These are phyloP conservation scores for Glebionis coronaria DNA, from an alignment of 129 eudicot species.

Conservation along the genomic window DNA sequence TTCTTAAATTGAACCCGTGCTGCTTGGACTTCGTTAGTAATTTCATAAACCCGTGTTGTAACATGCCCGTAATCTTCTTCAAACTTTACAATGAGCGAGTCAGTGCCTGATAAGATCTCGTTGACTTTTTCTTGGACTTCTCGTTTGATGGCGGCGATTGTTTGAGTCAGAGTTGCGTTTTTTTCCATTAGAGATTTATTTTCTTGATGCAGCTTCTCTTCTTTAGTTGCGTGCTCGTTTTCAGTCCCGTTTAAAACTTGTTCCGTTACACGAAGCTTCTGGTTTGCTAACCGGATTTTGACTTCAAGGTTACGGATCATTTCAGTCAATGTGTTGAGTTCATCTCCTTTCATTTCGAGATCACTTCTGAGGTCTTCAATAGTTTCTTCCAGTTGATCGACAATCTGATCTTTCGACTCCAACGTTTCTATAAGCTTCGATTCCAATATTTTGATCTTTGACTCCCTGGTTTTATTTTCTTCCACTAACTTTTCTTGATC, in stretches of 20 bases:
- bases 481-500: slow-evolving; percentile 36
- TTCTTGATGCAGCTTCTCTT: slow-evolving; percentile 55
- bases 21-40: slow-evolving; percentile 54
- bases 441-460: slow-evolving; percentile 34
- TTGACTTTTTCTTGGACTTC: slow-evolving; percentile 51
- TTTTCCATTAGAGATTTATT: slow-evolving; percentile 51
- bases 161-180: slow-evolving; percentile 35
- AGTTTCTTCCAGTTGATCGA: slow-evolving; percentile 49
- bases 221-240: slow-evolving; percentile 43
- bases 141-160: slow-evolving; percentile 33
- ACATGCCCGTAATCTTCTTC: slow-evolving; percentile 78
- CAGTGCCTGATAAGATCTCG: slow-evolving; percentile 42
- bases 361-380: slow-evolving; percentile 75
- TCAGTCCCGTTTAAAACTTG: slow-evolving; percentile 69
- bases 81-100: slow-evolving; percentile 54
- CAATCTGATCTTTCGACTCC: slow-evolving; percentile 33
- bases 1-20: slow-evolving; percentile 37
- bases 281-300: slow-evolving; percentile 67
- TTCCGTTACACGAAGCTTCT: slow-evolving; percentile 87
- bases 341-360: slow-evolving; percentile 76
- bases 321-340: slow-evolving; percentile 51
- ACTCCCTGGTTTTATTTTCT: slow-evolving; percentile 34
- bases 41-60: slow-evolving; percentile 49
- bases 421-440: slow-evolving; percentile 38
- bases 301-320: slow-evolving; percentile 67